Base-by-base conservation (phyloP, 1,139 yeast genomes). In the Saccharomyces hybrid region DNA sequence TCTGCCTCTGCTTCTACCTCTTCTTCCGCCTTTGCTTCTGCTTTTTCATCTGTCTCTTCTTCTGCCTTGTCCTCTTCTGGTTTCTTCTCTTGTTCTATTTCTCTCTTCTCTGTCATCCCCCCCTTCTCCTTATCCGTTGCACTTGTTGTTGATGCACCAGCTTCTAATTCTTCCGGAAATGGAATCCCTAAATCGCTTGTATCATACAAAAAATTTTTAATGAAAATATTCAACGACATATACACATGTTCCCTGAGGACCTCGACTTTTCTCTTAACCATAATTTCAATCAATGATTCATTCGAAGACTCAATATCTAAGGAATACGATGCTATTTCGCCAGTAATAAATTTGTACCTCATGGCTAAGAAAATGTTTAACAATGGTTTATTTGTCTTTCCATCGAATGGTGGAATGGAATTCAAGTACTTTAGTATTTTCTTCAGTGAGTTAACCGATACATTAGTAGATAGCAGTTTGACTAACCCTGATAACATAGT, bases 371-470 rank as follows among this genome's bases (percentile, higher is more conserved):
- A 67, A 71, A 81, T 49, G 80, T 76, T 60, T 77, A 70, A 50
- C 65, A 73, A 49, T 56, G 66, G 56, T 51, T 68, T 57, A 46
- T 68, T 65, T n/a, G 63, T 60, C 6, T 61, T 57, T 4, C 62
- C 66, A 50, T 72, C 73, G 57, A 76, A 75, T 9, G 81, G 80
- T 51, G 81, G 84, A 7, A 85, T 79, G 50, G 93, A 78, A 58
- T 82, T 81, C 58, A 93, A 74, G 59, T 88, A 88, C 38, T 91
- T 84, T 52, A 91, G 76, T 14, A 88, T 85, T 64, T 90, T 90
- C 57, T 89, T 80, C 31, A 89, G 78, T 32, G 87, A 82, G 28
- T 88, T 84, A 56, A 88, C 89, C 61, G 86, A 87, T 57, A 88
- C 74, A 61, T 89, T 86, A 3, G 96, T 88, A 54, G 85, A 79